phyloP scores from a whole-genome alignment of 768 basidiomycete genomes.

The Coprinellus micaceus region DNA sequence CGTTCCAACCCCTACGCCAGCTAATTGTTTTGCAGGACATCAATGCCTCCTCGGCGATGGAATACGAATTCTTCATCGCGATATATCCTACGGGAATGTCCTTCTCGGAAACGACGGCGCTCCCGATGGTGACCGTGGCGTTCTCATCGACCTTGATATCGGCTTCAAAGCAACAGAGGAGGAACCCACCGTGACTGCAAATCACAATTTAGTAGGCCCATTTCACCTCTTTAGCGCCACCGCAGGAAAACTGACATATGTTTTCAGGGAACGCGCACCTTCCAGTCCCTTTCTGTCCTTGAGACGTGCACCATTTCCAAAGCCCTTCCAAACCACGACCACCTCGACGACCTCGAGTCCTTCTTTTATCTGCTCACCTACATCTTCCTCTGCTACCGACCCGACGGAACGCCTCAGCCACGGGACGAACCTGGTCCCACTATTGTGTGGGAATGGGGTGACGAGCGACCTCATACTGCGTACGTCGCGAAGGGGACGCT shows the following conservation, averaged over 20 bases:
- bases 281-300: background rate
- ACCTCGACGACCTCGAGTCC: background rate
- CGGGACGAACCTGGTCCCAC: too few relatives aligned
- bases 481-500: too few relatives aligned
- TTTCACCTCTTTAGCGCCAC: background rate
- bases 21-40: too few relatives aligned
- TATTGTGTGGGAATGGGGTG: too few relatives aligned
- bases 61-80: background rate
- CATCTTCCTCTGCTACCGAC: background rate
- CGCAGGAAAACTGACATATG: too few relatives aligned
- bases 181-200: background rate
- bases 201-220: background rate
- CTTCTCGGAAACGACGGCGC: background rate
- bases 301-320: too few relatives aligned
- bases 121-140: background rate
- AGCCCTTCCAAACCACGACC: too few relatives aligned
- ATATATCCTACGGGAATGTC: background rate
- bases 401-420: too few relatives aligned
- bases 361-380: background rate
- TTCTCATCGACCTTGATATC: constrained; percentile 8
- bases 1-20: too few relatives aligned
- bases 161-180: background rate
- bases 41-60: background rate
- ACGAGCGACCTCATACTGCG: too few relatives aligned
- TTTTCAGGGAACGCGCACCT: background rate